Base-by-base conservation (phyloP, 1,284 basidiomycete genomes). In the Paramarasmius palmivorus region DNA sequence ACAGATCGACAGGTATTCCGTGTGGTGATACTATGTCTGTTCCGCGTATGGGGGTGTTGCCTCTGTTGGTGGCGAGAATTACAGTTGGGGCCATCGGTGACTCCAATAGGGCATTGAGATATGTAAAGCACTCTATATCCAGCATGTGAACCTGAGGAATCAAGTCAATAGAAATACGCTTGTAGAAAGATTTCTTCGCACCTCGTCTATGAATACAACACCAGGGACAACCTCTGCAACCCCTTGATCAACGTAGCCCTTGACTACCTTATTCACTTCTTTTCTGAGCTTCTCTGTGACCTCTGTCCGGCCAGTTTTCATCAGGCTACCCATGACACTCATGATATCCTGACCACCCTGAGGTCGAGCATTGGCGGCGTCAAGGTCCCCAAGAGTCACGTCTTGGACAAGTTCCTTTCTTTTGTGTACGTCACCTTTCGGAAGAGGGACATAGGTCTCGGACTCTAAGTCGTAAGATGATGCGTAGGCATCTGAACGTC, bases 41-140 rank as follows among this genome's bases (percentile, higher is more conserved):
- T 10, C 97, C 98, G 2, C 97, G 96, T 38, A 99, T 94, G 4
- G 93, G 84, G 15, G 91, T 85, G 62, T 93, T 88, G 3, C 96
- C 97, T 29, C 97, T 84, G 71, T 99, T 99, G 22, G 95, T 97
- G 1, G 97, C 97, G 53, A 98, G 81, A 61, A 99, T 92, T 44
- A 99, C 96, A 15, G 97, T 97, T 0, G 97, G 96, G 14, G 94
- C 93, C 86, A 99, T 94, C 15, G 93, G 89, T 1, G 93, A 95
- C 72, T 99, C 96, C 51, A 99, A 81, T 7, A 98, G 84, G 12
- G 95, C 90, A 73, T 99, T 99, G 49, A 99, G 83, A 74, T 97
- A 99, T 7, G 96, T 98, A 77, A 98, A 99, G 72, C 95, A 98
- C 72, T 99, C 97, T 68, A 98, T 95, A 72, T 99, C 96, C 60